Conservation (phyloP, 2,329 filamentous ascomycete genomes). For the Paracoccidioides lutzii region DNA sequence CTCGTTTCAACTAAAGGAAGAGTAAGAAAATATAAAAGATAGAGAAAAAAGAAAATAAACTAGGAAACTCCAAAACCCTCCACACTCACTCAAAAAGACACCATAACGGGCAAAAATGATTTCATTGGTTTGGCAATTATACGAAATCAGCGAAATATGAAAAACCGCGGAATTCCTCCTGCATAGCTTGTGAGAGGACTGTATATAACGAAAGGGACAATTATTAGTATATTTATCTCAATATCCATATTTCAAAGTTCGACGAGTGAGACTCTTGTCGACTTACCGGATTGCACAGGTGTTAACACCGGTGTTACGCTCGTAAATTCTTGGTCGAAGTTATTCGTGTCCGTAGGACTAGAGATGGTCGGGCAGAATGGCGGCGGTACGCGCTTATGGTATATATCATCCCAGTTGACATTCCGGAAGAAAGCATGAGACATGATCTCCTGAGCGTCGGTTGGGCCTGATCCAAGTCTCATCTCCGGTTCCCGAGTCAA, state of each 20-base stretch:
- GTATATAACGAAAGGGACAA: conserved; percentile 3
- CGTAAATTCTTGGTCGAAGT: conserved; percentile 97
- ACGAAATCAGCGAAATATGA: conserved; percentile 92
- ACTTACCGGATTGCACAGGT: conserved; percentile 89
- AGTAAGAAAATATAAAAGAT: conserved; percentile 5
- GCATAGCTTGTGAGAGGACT: conserved; percentile 97
- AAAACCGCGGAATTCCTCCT: conserved; percentile 98
- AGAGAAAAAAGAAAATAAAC: conserved; percentile 2
- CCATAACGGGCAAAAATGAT: background rate
- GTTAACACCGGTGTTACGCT: conserved; percentile 96
- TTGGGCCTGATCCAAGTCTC: conserved; percentile 83
- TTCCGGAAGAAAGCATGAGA: conserved; percentile 96
- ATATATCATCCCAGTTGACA: conserved; percentile 98
- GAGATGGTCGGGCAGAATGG: conserved; percentile 86
- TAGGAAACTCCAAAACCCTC: conserved; percentile 4
- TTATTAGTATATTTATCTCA: background rate
- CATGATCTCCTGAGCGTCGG: conserved; percentile 97
- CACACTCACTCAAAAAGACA: background rate
- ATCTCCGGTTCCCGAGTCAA: conserved; percentile 90
- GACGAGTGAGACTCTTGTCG: background rate
- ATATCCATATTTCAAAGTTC: background rate
- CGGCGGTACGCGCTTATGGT: conserved; percentile 80
- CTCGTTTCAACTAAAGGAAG: background rate
- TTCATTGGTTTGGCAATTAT: conserved; percentile 28
- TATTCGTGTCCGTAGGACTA: conserved; percentile 94